phyloP scores from a whole-genome alignment of 345 rosid species.

The Salix purpurea region DNA sequence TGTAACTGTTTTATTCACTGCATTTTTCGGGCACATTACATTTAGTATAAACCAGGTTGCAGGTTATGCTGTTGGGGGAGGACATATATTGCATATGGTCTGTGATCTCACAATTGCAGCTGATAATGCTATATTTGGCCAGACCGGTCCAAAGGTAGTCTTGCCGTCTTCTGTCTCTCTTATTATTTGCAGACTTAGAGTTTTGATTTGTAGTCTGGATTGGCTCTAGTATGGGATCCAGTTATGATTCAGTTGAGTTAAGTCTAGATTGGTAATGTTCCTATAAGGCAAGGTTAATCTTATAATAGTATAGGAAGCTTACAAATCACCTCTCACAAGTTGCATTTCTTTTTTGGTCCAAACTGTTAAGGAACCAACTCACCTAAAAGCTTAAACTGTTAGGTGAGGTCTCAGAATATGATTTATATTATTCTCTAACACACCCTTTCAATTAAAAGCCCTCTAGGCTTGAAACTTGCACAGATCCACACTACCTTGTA shows the following conservation, averaged over 20 bases:
- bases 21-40: conserved; percentile 4
- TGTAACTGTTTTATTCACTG: background rate
- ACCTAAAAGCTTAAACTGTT: too few relatives aligned
- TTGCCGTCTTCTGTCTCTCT: background rate
- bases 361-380: background rate
- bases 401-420: too few relatives aligned
- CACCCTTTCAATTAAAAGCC: too few relatives aligned
- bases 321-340: background rate
- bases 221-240: too few relatives aligned
- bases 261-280: too few relatives aligned
- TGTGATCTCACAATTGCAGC: conserved; percentile 95
- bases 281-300: too few relatives aligned
- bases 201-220: too few relatives aligned
- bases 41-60: conserved; percentile 55
- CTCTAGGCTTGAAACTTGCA: too few relatives aligned
- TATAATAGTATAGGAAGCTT: background rate
- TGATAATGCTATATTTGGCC: conserved; percentile 86
- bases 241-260: too few relatives aligned
- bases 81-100: conserved; percentile 88
- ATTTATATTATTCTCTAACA: too few relatives aligned
- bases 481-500: too few relatives aligned
- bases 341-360: background rate
- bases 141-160: conserved; percentile 93
- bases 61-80: conserved; percentile 97
- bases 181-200: background rate